Percentiles rank a stretch among this genome's conserved stretches.
Evolutionary conservation across 2,329 filamentous ascomycete genomes (phyloP).

Genomic region (Clonostachys rhizophaga): DNA sequence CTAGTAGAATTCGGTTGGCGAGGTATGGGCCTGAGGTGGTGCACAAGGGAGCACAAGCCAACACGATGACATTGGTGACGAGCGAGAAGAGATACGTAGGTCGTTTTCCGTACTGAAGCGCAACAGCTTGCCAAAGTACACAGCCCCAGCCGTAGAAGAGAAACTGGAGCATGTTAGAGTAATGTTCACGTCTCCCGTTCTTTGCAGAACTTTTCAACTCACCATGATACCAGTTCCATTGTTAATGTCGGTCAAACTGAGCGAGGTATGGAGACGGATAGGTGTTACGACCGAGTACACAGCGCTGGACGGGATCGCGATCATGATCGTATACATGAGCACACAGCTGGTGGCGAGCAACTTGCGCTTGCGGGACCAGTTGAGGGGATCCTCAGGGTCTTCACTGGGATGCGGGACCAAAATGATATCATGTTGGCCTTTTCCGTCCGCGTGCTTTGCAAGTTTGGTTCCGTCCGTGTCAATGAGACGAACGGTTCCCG

Average conservation of each 20-base stretch:
- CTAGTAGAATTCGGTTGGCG: slow-evolving; percentile 17
- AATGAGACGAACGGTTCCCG: slow-evolving; percentile 5
- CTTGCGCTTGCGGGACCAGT: slow-evolving; percentile 14
- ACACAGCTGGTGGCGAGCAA: slow-evolving; percentile 11
- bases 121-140: slow-evolving; percentile 22
- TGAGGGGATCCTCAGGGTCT: slow-evolving; percentile 17
- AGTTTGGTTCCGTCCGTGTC: slow-evolving; percentile 2
- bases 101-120: slow-evolving; percentile 21
- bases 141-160: slow-evolving; percentile 25
- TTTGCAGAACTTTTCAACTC: not conserved
- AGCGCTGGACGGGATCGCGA: slow-evolving; percentile 13
- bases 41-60: slow-evolving; percentile 16
- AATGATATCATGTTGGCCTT: slow-evolving; percentile 9
- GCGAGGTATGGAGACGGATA: slow-evolving; percentile 10
- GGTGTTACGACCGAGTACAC: slow-evolving; percentile 22
- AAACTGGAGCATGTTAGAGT: slow-evolving; percentile 7
- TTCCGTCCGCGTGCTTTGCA: slow-evolving; percentile 1
- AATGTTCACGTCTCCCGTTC: too few species aligned
- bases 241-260: slow-evolving; percentile 17
- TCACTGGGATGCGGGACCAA: slow-evolving; percentile 13
- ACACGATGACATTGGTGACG: slow-evolving; percentile 14
- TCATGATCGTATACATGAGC: slow-evolving; percentile 12
- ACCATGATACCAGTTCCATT: slow-evolving; percentile 20
- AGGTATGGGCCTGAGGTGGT: slow-evolving; percentile 13
- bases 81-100: slow-evolving; percentile 19